Conservation (phyloP, 2,329 filamentous ascomycete genomes). For the Beauveria medogensis region DNA sequence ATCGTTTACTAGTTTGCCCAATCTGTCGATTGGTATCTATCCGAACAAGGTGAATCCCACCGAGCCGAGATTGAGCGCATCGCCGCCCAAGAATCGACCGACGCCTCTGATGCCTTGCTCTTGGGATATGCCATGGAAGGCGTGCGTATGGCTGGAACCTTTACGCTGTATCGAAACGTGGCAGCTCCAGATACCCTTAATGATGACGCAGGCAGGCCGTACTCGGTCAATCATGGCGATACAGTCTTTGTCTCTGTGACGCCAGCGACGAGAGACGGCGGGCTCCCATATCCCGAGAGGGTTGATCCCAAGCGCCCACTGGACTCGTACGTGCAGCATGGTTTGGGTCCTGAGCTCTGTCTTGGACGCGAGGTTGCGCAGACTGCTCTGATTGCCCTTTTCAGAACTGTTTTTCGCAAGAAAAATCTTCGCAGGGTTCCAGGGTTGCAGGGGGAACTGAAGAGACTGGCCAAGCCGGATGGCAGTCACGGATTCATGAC, state of each 20-base stretch:
- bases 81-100: conserved; percentile 44
- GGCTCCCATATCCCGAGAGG: conserved; percentile 51
- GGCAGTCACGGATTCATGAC: conserved; percentile 55
- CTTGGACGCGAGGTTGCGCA: conserved; percentile 54
- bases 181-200: conserved; percentile 35
- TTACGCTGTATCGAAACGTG: conserved; percentile 52
- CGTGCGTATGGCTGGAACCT: conserved; percentile 57
- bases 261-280: conserved; percentile 46
- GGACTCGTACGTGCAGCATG: conserved; percentile 57
- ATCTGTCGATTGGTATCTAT: conserved; percentile 3
- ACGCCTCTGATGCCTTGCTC: conserved; percentile 54
- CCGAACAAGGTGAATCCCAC: conserved; percentile 36
- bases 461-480: conserved; percentile 50
- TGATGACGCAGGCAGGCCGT: conserved; percentile 43
- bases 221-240: conserved; percentile 47
- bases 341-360: conserved; percentile 53
- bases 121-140: conserved; percentile 66
- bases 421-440: conserved; percentile 52
- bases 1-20: neutral
- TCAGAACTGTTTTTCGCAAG: conserved; percentile 55
- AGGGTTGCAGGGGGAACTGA: conserved; percentile 58
- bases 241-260: conserved; percentile 57
- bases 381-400: conserved; percentile 57
- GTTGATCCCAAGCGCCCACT: conserved; percentile 57
- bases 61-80: conserved; percentile 53